Evolutionary conservation across 2,329 filamentous ascomycete genomes (phyloP).

Genomic region (Apiospora sp.): DNA sequence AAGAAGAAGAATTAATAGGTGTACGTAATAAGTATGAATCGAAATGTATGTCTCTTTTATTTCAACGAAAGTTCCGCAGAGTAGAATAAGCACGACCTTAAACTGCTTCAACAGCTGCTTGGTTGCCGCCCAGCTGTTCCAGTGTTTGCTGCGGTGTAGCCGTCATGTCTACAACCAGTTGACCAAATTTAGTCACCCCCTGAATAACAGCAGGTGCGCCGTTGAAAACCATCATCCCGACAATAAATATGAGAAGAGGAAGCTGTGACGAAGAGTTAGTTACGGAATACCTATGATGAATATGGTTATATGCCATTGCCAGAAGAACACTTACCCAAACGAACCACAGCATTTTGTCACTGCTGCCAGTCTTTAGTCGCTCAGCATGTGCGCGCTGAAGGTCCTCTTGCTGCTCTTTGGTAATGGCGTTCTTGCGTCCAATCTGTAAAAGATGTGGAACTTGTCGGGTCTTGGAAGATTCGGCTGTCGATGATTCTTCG

Average conservation of each 20-base stretch:
- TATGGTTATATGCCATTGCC: background rate
- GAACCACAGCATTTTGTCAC: conserved; percentile 72
- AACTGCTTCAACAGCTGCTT: conserved; percentile 4
- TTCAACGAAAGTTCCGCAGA: background rate
- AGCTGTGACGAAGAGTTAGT: conserved; percentile 39
- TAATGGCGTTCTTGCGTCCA: conserved; percentile 69
- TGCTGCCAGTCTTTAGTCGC: conserved; percentile 69
- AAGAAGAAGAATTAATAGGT: conserved; percentile 18
- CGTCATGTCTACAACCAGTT: conserved; percentile 27
- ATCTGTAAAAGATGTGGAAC: conserved; percentile 61
- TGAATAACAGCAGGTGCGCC: conserved; percentile 40
- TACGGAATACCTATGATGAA: too few relatives aligned
- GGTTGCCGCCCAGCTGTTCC: background rate
- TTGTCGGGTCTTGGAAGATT: conserved; percentile 40
- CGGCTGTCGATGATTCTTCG: conserved; percentile 39
- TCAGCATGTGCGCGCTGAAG: conserved; percentile 67
- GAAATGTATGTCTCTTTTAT: background rate
- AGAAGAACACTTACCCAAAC: conserved; percentile 63
- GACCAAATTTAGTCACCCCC: conserved; percentile 30
- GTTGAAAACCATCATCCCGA: conserved; percentile 46
- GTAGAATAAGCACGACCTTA: background rate
- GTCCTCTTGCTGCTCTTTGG: conserved; percentile 70
- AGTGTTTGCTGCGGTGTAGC: background rate
- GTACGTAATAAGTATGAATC: background rate
- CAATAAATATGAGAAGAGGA: conserved; percentile 46